Conservation (phyloP, 495 filamentous ascomycete species). For the Annulohypoxylon moriforme region DNA sequence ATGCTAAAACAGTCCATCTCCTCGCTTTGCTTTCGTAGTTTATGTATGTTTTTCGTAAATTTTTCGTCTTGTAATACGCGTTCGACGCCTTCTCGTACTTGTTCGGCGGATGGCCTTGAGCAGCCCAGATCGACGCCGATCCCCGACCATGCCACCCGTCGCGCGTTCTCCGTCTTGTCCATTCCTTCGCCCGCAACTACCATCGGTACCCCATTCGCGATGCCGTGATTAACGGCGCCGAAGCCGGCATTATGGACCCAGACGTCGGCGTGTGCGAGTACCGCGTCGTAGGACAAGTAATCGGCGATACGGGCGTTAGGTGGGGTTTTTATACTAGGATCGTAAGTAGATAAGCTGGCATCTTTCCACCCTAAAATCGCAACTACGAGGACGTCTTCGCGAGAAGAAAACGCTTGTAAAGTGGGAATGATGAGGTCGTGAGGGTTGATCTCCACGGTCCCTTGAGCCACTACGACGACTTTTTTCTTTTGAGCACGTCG, state of each 20-base stretch:
- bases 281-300: conserved; percentile 53
- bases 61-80: conserved; percentile 36
- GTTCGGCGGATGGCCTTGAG: conserved; percentile 34
- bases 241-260: conserved; percentile 57
- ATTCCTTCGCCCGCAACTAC: conserved; percentile 52
- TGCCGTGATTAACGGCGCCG: conserved; percentile 53
- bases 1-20: conserved; percentile 43
- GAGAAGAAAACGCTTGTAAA: conserved; percentile 44
- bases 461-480: conserved; percentile 54
- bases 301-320: conserved; percentile 48
- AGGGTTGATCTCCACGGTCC: conserved; percentile 49
- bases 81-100: conserved; percentile 44
- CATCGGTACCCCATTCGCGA: conserved; percentile 55
- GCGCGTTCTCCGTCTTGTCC: conserved; percentile 53
- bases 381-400: conserved; percentile 46
- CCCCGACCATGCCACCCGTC: conserved; percentile 50
- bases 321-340: conserved; percentile 23
- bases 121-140: conserved; percentile 50
- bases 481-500: conserved; percentile 32
- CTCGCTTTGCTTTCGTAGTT: conserved; percentile 42
- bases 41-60: conserved; percentile 23
- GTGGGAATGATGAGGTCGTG: conserved; percentile 51
- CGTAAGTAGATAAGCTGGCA: conserved; percentile 32
- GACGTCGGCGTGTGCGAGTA: conserved; percentile 50
- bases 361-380: conserved; percentile 49